Evolutionary conservation across 2,329 filamentous ascomycete genomes (phyloP).

Genomic region (Fusarium dlaminii): DNA sequence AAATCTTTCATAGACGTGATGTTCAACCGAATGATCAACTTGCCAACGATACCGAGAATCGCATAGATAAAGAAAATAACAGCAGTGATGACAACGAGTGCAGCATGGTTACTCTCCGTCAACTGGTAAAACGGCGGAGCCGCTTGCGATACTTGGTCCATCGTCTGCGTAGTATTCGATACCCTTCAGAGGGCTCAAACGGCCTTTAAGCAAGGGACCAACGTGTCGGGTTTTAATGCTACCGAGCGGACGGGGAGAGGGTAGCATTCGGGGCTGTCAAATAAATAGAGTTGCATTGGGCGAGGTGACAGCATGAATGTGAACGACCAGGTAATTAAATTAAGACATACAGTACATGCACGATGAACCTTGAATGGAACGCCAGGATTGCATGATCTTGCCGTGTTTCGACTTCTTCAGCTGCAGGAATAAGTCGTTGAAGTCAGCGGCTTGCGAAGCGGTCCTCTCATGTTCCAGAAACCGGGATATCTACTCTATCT

Average conservation of each 20-base stretch:
- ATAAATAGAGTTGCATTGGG: not conserved
- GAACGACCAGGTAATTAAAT: not conserved
- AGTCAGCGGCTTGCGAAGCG: not conserved
- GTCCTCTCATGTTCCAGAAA: not conserved
- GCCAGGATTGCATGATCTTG: not conserved
- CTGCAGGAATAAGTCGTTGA: not conserved
- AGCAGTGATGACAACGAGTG: conserved; percentile 34
- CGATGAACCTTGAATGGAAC: not conserved
- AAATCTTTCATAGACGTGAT: conserved; percentile 38
- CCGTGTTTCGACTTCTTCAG: not conserved
- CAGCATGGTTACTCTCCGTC: conserved; percentile 32
- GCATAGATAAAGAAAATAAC: conserved; percentile 37
- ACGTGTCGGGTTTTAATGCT: not conserved
- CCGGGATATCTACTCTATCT: not conserved
- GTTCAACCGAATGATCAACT: conserved; percentile 38
- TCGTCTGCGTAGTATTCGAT: conserved; percentile 4
- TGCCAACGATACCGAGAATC: conserved; percentile 29
- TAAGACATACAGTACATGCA: not conserved
- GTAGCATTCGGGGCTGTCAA: conserved; percentile 5
- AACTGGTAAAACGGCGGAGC: conserved; percentile 37
- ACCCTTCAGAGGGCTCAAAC: not conserved
- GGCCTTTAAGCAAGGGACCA: not conserved
- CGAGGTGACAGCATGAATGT: not conserved
- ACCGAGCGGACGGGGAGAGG: not conserved
- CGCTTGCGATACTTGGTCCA: conserved; percentile 13